Evolutionary conservation across 2,329 filamentous ascomycete species (phyloP).

Genomic region (Clonostachys solani): DNA sequence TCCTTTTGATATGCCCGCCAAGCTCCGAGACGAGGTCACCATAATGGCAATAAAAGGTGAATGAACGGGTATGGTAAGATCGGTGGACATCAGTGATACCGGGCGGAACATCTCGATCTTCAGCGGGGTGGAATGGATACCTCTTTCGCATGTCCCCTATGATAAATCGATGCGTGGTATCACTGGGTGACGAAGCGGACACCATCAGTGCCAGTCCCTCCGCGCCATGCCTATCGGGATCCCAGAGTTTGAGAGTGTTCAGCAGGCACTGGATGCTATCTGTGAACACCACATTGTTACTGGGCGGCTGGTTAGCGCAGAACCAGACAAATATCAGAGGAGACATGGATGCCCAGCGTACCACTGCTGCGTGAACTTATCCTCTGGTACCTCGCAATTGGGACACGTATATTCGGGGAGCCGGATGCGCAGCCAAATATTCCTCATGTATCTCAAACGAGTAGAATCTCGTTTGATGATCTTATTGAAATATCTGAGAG

Average conservation of each 20-base stretch:
- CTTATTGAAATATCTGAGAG: conserved; percentile 5
- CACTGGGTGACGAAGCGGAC: conserved; percentile 8
- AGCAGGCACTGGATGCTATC: conserved; percentile 5
- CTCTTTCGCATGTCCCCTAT: conserved; percentile 3
- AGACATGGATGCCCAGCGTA: conserved; percentile 5
- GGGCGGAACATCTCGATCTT: conserved; percentile 6
- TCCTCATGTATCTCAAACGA: conserved; percentile 8
- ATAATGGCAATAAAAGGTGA: neutral
- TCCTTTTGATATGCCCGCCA: conserved; percentile 4
- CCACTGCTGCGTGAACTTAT: conserved; percentile 3
- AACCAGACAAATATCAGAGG: conserved; percentile 1
- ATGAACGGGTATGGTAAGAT: neutral
- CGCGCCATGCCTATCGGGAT: conserved; percentile 7
- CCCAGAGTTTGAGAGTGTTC: conserved; percentile 8
- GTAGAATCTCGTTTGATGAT: conserved; percentile 5
- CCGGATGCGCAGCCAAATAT: conserved; percentile 7
- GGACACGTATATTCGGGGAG: conserved; percentile 7
- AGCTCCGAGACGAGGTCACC: neutral
- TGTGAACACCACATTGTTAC: conserved; percentile 8
- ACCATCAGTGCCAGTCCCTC: conserved; percentile 7
- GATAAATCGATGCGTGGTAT: conserved; percentile 7
- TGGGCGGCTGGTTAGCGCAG: conserved; percentile 4
- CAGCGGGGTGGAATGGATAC: conserved; percentile 8
- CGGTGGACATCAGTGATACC: conserved; percentile 4
- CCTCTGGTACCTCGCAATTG: conserved; percentile 6